Percentiles rank a stretch among this genome's conserved stretches.
phyloP scores from a whole-genome alignment of 345 rosid genomes.

The Hevea brasiliensis region DNA sequence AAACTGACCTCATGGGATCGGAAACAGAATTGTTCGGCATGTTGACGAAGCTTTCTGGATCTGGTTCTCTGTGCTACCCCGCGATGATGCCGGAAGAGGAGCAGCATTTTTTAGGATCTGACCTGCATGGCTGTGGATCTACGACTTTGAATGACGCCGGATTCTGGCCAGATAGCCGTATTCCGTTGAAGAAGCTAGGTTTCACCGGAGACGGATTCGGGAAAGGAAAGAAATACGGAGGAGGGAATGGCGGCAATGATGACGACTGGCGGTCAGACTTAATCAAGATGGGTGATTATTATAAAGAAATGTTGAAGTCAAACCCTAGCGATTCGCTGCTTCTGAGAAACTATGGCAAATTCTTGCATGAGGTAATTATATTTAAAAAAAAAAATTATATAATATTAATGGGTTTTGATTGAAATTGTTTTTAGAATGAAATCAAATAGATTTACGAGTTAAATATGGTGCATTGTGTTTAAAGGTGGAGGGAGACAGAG shows the following conservation, averaged over 20 bases:
- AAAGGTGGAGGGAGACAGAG: slow-evolving; percentile 68
- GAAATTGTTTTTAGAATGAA: no score
- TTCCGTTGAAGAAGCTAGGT: slow-evolving; percentile 45
- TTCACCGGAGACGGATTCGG: slow-evolving; percentile 40
- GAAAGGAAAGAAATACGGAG: slow-evolving; percentile 13
- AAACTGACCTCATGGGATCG: slow-evolving; percentile 45
- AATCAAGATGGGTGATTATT: slow-evolving; percentile 64
- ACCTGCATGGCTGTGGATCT: slow-evolving; percentile 10
- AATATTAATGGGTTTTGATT: not conserved
- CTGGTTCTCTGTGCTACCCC: slow-evolving; percentile 41
- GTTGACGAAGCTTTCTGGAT: slow-evolving; percentile 4
- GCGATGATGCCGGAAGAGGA: slow-evolving; percentile 55
- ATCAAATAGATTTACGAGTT: not conserved
- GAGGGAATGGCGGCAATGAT: slow-evolving; percentile 20
- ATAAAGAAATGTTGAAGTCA: slow-evolving; percentile 57
- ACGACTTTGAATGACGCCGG: slow-evolving; percentile 12
- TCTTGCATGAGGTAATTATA: slow-evolving; percentile 60
- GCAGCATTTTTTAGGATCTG: slow-evolving; percentile 15
- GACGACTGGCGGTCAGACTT: slow-evolving; percentile 25
- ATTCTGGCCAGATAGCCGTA: slow-evolving; percentile 36
- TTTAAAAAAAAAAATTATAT: not conserved
- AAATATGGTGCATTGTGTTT: not conserved
- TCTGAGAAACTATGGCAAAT: slow-evolving; percentile 74
- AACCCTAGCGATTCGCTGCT: slow-evolving; percentile 65
- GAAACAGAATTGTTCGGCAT: slow-evolving; percentile 14